Conservation (phyloP, 164 flowering plant genomes). For the Vitis rotundifolia region DNA sequence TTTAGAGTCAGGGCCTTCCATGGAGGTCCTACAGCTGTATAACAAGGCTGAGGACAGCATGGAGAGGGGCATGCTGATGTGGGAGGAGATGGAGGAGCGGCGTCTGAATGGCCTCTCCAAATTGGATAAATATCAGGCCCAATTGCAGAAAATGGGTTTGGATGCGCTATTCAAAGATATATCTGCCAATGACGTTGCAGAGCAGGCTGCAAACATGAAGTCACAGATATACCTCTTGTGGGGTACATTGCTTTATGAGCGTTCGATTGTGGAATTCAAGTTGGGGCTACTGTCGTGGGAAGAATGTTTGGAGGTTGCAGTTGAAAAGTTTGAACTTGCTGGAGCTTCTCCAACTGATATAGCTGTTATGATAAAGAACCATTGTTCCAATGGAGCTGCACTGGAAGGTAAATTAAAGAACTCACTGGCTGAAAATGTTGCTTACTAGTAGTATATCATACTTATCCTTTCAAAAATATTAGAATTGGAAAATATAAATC, state of each 20-base stretch:
- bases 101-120: slow-evolving; percentile 56
- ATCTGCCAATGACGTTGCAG: slow-evolving; percentile 62
- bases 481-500: background rate
- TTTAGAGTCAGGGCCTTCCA: slow-evolving; percentile 55
- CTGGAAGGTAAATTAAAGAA: slow-evolving; percentile 57
- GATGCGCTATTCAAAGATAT: slow-evolving; percentile 42
- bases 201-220: slow-evolving; percentile 68
- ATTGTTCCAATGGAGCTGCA: slow-evolving; percentile 71
- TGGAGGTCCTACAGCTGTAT: slow-evolving; percentile 64
- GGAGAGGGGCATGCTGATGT: slow-evolving; percentile 74
- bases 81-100: slow-evolving; percentile 71
- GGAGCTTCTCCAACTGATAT: slow-evolving; percentile 88
- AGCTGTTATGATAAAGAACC: slow-evolving; percentile 90
- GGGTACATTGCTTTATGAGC: slow-evolving; percentile 90
- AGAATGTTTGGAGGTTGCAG: slow-evolving; percentile 78
- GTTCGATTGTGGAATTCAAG: slow-evolving; percentile 80
- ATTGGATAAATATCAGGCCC: slow-evolving; percentile 37
- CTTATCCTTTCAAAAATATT: background rate
- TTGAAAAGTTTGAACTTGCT: slow-evolving; percentile 84
- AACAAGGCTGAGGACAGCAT: slow-evolving; percentile 88
- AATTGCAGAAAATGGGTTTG: slow-evolving; percentile 59
- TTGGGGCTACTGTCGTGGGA: slow-evolving; percentile 78
- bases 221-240: slow-evolving; percentile 83
- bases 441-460: background rate
- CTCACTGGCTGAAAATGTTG: background rate